Base-by-base conservation (phyloP, 1,284 basidiomycete genomes). In the Inonotus obliquus region DNA sequence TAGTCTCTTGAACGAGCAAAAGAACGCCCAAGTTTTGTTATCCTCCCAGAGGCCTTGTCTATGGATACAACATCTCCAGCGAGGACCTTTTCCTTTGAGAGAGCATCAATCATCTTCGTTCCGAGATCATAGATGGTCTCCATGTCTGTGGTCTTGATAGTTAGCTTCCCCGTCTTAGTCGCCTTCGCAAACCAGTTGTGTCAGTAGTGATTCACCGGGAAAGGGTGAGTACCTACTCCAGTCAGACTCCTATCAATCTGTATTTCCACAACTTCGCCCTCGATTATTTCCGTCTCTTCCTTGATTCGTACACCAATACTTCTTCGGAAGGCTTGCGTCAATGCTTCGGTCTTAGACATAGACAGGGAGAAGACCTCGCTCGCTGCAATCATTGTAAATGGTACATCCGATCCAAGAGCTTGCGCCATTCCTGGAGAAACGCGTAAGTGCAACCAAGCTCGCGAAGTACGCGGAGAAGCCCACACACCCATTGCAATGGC, bases 121-220 rank as follows among this genome's bases (percentile, higher is more conserved):
- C 97, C 97, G 19, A 99, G 83, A 75, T 99, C 97, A 73, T 99
- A 99, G 47, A 99, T 93, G 14, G 96, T 99, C 79, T 99, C 96
- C 96, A 99, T 99, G 74, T 99, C 96, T 4, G 96, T 98, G 10
- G 95, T 98, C 77, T 99, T 99, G 71, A 99, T 91, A 0, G 96
- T 98, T 63, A 99, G 76, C 73, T 98, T 96, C 6, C 97, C 96
- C 0, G 96, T 98, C 79, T 98, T 99, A 14, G 96, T 98, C 0
- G 96, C 94, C 93, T 96, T 69, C 32, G 23, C 35, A 55, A n/a
- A 63, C n/a, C 52, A 38, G 25, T 62, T 38, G 29, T 47, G 48
- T 25, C 60, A 68, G 25, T 52, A 62, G 38, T 61, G 55, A 39
- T n/a, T 19, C 17, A 19, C 14, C 19, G 19, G 32, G 21, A 19